Conservation (phyloP, 2,329 filamentous ascomycete species). For the Diaporthe vaccinii region DNA sequence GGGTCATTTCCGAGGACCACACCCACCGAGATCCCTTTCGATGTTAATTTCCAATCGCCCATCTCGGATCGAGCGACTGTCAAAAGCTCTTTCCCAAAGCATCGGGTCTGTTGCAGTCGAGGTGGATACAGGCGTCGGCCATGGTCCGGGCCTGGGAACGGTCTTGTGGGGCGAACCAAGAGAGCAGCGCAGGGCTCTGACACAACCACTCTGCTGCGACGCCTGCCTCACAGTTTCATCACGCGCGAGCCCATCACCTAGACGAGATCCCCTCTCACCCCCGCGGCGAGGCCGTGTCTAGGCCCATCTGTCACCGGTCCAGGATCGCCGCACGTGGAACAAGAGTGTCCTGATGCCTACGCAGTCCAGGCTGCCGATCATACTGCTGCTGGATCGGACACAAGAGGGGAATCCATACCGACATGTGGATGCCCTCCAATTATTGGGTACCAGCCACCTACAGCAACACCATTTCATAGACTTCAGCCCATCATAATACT, state of each 20-base stretch:
- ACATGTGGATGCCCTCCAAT: not conserved
- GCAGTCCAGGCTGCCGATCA: constrained; percentile 8
- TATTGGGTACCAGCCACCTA: not conserved
- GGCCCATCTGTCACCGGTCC: not conserved
- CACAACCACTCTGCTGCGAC: constrained; percentile 14
- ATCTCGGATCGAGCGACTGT: not conserved
- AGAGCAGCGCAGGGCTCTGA: constrained; percentile 21
- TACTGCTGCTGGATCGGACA: not conserved
- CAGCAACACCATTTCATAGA: constrained; percentile 21
- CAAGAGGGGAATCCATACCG: not conserved
- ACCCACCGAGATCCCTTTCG: not conserved
- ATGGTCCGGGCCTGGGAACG: constrained; percentile 9
- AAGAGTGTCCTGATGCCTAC: not conserved
- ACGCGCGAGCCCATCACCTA: not conserved
- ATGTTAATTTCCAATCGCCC: not conserved
- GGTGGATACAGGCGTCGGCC: constrained; percentile 4
- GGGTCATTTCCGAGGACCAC: constrained; percentile 16
- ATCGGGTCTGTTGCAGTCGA: constrained; percentile 17
- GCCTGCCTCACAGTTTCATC: constrained; percentile 36
- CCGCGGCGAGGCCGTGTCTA: not conserved
- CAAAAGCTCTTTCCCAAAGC: constrained; percentile 4
- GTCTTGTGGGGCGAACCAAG: not conserved
- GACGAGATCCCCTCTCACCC: not conserved
- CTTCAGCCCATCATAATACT: constrained; percentile 8
- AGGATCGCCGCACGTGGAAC: not conserved